A percentile compares a stretch with the other conserved stretches of the same genome.
phyloP scores from a whole-genome alignment of 2,329 filamentous ascomycete genomes.

The Fusarium floridanum region DNA sequence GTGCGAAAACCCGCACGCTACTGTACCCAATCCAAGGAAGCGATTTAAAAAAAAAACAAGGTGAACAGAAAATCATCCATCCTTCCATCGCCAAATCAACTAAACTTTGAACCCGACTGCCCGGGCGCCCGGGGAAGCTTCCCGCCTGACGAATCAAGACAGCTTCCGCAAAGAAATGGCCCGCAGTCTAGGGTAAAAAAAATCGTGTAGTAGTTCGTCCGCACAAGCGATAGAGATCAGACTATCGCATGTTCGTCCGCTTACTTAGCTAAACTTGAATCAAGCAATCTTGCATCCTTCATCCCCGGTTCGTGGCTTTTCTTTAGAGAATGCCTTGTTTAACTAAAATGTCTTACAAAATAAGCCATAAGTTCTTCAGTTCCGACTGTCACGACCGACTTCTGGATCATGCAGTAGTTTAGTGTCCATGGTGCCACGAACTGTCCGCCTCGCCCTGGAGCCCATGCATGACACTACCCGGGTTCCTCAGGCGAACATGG shows the following conservation, averaged over 20 bases:
- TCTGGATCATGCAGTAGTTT: not conserved
- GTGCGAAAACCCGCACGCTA: slow-evolving; percentile 13
- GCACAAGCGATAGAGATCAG: not conserved
- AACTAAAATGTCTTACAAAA: not conserved
- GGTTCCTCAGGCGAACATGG: not conserved
- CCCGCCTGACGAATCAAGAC: slow-evolving; percentile 29
- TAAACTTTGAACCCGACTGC: slow-evolving; percentile 30
- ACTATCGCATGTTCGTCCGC: slow-evolving; percentile 8
- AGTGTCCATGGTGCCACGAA: not conserved
- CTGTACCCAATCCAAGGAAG: not conserved
- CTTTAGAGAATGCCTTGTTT: not conserved
- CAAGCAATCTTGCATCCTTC: slow-evolving; percentile 20
- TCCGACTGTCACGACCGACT: not conserved
- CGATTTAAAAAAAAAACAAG: not conserved
- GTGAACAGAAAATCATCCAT: not conserved
- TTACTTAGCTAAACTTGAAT: slow-evolving; percentile 3
- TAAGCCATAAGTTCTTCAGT: not conserved
- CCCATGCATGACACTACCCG: not conserved
- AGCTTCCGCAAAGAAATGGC: not conserved
- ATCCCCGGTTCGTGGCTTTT: not conserved
- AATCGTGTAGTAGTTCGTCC: not conserved
- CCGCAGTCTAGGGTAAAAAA: slow-evolving; percentile 19
- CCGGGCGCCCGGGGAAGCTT: slow-evolving; percentile 37
- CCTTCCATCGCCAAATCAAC: not conserved
- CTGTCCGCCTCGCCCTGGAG: not conserved